phyloP scores from a whole-genome alignment of 148 eudicot genomes.

The Arctostaphylos glauca region DNA sequence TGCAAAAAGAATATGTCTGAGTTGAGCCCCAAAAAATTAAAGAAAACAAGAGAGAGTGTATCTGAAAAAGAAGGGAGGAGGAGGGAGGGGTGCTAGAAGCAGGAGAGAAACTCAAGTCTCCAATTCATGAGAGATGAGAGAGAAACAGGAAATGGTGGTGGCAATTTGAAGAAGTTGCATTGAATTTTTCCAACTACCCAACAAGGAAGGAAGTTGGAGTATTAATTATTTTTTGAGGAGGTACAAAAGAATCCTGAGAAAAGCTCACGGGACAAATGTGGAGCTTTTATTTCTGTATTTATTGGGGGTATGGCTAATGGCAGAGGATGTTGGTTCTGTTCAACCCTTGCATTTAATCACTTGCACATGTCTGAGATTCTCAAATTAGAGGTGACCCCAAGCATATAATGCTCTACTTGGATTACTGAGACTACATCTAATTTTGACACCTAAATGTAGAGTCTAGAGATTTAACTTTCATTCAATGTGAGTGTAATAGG shows the following conservation, averaged over 20 bases:
- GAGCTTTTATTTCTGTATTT: conserved; percentile 29
- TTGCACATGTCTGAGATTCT: conserved; percentile 4
- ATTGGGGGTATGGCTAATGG: conserved; percentile 16
- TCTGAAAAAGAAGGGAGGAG: background rate
- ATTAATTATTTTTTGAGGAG: conserved; percentile 19
- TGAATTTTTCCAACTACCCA: conserved; percentile 28
- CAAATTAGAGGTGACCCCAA: background rate
- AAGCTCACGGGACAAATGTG: conserved; percentile 30
- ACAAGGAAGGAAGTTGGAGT: conserved; percentile 24
- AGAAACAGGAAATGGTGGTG: background rate
- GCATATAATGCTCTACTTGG: too few species aligned
- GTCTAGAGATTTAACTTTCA: too few species aligned
- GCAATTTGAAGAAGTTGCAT: conserved; percentile 20
- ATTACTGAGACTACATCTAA: too few species aligned
- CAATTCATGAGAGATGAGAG: conserved; percentile 3
- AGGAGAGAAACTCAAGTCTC: background rate
- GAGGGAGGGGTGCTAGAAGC: too few species aligned
- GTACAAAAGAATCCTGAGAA: conserved; percentile 24
- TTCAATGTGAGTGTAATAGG: too few species aligned
- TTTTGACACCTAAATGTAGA: too few species aligned
- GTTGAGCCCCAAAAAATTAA: background rate
- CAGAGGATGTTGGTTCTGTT: conserved; percentile 36
- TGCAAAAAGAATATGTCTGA: background rate
- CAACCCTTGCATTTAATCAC: conserved; percentile 11
- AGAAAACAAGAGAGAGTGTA: background rate